These are phyloP conservation scores for Heterobasidion annosum DNA, from an alignment of 1,284 basidiomycete genomes.

Conservation along the genomic window DNA sequence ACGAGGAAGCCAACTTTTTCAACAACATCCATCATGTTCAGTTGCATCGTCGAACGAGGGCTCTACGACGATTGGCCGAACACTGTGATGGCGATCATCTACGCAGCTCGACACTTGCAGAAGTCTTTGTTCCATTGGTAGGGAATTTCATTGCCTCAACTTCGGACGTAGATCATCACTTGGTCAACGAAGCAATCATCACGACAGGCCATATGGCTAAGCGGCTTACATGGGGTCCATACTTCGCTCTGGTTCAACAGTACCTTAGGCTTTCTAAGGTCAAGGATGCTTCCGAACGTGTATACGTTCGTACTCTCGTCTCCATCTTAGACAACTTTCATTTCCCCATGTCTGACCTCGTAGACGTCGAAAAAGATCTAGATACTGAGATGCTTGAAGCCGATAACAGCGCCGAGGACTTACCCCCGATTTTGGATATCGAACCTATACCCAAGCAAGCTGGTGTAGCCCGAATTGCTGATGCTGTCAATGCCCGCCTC, in stretches of 20 bases:
- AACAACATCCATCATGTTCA: conserved; percentile 95
- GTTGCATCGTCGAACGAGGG: conserved; percentile 83
- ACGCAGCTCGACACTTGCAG: conserved; percentile 67
- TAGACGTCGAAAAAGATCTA: conserved; percentile 22
- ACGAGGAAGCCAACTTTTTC: conserved; percentile 96
- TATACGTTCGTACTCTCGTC: conserved; percentile 84
- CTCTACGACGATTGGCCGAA: conserved; percentile 81
- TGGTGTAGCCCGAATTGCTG: conserved; percentile 44
- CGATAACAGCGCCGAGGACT: conserved; percentile 16
- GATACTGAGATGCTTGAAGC: conserved; percentile 18
- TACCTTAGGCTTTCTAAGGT: conserved; percentile 72
- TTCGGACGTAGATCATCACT: conserved; percentile 76
- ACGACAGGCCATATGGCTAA: conserved; percentile 72
- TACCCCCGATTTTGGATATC: conserved; percentile 9
- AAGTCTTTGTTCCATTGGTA: conserved; percentile 84
- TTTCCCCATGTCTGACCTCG: conserved; percentile 66
- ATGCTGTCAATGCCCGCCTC: conserved; percentile 69
- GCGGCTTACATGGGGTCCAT: conserved; percentile 78
- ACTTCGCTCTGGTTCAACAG: conserved; percentile 75
- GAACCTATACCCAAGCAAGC: conserved; percentile 20
- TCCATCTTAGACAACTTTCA: conserved; percentile 89
- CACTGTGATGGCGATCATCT: conserved; percentile 66
- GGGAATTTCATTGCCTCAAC: conserved; percentile 74
- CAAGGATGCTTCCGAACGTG: conserved; percentile 71
- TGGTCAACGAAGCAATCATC: conserved; percentile 85